Percentiles rank a stretch among this genome's conserved stretches.
phyloP scores from a whole-genome alignment of 441 rosid species.

The Gossypium aridum region DNA sequence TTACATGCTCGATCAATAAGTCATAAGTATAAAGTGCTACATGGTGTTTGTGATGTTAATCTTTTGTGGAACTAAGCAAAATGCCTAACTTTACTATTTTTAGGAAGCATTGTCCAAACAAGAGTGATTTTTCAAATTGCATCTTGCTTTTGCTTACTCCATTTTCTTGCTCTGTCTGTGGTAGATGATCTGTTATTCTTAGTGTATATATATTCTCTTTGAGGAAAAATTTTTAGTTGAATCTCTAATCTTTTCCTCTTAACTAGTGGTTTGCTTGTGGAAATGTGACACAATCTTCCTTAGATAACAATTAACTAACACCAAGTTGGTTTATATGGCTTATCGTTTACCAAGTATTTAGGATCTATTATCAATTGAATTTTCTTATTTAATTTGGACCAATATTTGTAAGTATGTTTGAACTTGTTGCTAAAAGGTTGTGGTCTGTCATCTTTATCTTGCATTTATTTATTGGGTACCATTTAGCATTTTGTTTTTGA shows the following conservation, averaged over 20 bases:
- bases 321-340: neutral
- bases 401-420: neutral
- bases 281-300: neutral
- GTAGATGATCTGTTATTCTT: neutral
- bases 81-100: neutral
- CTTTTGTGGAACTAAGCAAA: neutral
- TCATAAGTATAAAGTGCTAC: neutral
- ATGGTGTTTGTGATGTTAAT: neutral
- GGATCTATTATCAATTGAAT: neutral
- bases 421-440: neutral
- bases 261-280: neutral
- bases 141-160: neutral
- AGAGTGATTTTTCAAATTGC: neutral
- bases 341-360: neutral
- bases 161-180: neutral
- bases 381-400: neutral
- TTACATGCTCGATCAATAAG: neutral
- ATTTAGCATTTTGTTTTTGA: slow-evolving; percentile 5
- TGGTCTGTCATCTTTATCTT: neutral
- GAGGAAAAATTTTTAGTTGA: neutral
- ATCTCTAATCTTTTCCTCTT: neutral
- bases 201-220: neutral
- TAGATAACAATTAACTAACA: neutral
- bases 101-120: neutral
- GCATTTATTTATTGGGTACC: neutral